Conservation (phyloP, 768 basidiomycete species). For the Collybiopsis luxurians region DNA sequence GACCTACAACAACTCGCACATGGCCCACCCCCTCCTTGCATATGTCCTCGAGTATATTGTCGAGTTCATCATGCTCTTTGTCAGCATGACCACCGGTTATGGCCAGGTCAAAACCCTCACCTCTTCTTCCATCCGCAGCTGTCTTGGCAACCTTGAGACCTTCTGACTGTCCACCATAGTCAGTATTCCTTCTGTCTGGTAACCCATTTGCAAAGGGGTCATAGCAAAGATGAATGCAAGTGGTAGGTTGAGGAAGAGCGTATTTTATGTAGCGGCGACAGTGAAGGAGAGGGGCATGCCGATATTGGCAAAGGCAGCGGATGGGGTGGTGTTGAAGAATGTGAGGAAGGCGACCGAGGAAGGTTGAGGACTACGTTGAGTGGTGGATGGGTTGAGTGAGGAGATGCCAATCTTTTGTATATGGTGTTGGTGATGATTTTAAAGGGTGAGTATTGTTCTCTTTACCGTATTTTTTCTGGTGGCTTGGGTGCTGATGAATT, state of each 20-base stretch:
- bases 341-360: too few relatives aligned
- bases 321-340: too few relatives aligned
- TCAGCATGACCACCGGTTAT: conserved; percentile 83
- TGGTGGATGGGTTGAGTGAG: too few relatives aligned
- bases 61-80: conserved; percentile 72
- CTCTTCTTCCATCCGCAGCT: conserved; percentile 85
- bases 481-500: too few relatives aligned
- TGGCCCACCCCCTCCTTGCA: conserved; percentile 91
- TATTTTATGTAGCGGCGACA: conserved; percentile 89
- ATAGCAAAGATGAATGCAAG: conserved; percentile 71
- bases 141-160: conserved; percentile 79
- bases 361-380: too few relatives aligned
- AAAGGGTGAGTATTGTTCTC: too few relatives aligned
- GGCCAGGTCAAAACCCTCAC: conserved; percentile 96
- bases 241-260: conserved; percentile 61
- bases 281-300: too few relatives aligned
- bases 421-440: too few relatives aligned
- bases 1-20: conserved; percentile 59
- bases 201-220: conserved; percentile 95
- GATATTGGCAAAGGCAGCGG: too few relatives aligned
- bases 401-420: too few relatives aligned
- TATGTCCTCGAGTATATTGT: conserved; percentile 97
- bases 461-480: too few relatives aligned
- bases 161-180: conserved; percentile 90
- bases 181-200: conserved; percentile 97